These are phyloP conservation scores for Kwoniella pini DNA, from an alignment of 768 basidiomycete species.

Conservation along the genomic window DNA sequence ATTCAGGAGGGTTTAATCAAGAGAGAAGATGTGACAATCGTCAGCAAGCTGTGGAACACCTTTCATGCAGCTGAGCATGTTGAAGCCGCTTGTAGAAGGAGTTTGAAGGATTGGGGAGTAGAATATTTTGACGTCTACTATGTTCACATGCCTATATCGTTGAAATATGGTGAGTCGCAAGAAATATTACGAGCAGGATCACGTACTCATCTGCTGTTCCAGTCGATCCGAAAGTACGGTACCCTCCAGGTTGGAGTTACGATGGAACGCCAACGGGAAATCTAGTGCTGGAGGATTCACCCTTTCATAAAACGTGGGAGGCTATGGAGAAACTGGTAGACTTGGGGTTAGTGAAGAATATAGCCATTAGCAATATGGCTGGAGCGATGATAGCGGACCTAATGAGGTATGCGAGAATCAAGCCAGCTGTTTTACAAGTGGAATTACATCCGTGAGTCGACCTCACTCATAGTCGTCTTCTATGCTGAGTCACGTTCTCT, in stretches of 20 bases:
- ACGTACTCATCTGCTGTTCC: neutral
- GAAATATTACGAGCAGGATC: neutral
- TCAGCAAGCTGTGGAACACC: slow-evolving; percentile 90
- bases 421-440: slow-evolving; percentile 64
- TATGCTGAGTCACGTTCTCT: neutral
- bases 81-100: slow-evolving; percentile 62
- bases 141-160: slow-evolving; percentile 81
- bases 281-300: slow-evolving; percentile 63
- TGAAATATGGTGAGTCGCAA: slow-evolving; percentile 61
- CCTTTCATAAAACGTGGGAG: slow-evolving; percentile 69
- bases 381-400: slow-evolving; percentile 73
- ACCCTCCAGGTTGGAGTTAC: slow-evolving; percentile 80
- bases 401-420: slow-evolving; percentile 70
- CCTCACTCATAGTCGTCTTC: no score
- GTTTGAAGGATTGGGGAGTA: slow-evolving; percentile 78
- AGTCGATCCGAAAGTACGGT: slow-evolving; percentile 66
- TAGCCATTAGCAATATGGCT: slow-evolving; percentile 78
- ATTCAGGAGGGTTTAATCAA: slow-evolving; percentile 67
- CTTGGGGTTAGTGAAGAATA: slow-evolving; percentile 69
- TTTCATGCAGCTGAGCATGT: slow-evolving; percentile 77
- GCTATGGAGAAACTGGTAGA: slow-evolving; percentile 80
- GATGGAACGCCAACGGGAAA: slow-evolving; percentile 61
- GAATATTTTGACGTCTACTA: slow-evolving; percentile 60
- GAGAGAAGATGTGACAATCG: slow-evolving; percentile 84
- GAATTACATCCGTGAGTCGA: slow-evolving; percentile 61